Conservation (phyloP, 2,329 filamentous ascomycete species). For the Paramyrothecium sp. region DNA sequence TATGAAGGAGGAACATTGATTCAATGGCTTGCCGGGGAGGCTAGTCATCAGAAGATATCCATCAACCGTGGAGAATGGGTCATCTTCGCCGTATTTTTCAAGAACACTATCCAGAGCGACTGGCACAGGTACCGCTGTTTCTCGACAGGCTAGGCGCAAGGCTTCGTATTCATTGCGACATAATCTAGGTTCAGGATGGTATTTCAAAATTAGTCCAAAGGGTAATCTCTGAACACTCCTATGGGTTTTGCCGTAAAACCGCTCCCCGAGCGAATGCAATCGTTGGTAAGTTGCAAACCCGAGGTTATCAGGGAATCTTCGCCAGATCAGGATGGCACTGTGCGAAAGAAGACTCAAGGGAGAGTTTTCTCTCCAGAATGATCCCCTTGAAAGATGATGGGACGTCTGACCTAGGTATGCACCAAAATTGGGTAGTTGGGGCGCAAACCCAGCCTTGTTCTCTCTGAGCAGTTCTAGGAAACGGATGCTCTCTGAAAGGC, state of each 20-base stretch:
- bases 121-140: constrained; percentile 25
- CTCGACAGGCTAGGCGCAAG: constrained; percentile 15
- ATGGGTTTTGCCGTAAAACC: constrained; percentile 4
- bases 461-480: constrained; percentile 17
- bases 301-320: not conserved
- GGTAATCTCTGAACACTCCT: constrained; percentile 20
- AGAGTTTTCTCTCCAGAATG: not conserved
- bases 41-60: constrained; percentile 6
- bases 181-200: constrained; percentile 5
- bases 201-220: constrained; percentile 30
- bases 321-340: constrained; percentile 4
- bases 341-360: not conserved
- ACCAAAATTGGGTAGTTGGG: not conserved
- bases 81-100: constrained; percentile 15
- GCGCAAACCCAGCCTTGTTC: constrained; percentile 2
- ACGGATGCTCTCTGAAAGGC: constrained; percentile 21
- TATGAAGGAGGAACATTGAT: constrained; percentile 16
- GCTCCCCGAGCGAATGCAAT: not conserved
- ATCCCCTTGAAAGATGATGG: not conserved
- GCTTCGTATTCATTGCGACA: constrained; percentile 25
- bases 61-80: not conserved
- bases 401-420: not conserved
- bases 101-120: constrained; percentile 20
- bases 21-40: constrained; percentile 2
- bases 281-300: constrained; percentile 2